These are phyloP conservation scores for Aethionema arabicum DNA, from an alignment of 345 rosid species.

Conservation along the genomic window DNA sequence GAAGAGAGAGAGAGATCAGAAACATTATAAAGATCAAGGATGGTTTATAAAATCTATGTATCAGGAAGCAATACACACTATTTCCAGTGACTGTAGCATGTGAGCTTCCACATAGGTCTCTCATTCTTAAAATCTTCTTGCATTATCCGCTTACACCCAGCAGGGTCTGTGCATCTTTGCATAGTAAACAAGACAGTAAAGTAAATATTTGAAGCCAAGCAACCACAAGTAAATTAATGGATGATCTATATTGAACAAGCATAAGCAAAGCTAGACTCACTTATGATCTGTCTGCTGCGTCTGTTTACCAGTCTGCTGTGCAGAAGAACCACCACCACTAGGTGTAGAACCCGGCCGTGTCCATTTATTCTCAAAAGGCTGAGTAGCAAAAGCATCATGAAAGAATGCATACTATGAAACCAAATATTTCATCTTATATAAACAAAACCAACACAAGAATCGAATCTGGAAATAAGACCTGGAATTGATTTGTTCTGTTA, in stretches of 20 bases:
- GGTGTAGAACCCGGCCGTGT: constrained; percentile 47
- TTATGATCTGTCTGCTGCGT: constrained; percentile 56
- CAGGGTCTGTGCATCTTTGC: constrained; percentile 80
- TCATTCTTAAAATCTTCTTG: constrained; percentile 74
- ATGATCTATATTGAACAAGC: constrained; percentile 5
- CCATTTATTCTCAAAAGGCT: constrained; percentile 86
- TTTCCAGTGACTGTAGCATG: constrained; percentile 82
- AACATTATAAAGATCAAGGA: constrained; percentile 13
- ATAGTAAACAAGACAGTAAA: constrained; percentile 10
- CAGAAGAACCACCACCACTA: constrained; percentile 40
- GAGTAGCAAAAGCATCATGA: constrained; percentile 28
- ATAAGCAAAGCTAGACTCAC: constrained; percentile 40
- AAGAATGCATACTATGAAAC: neutral
- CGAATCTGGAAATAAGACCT: constrained; percentile 43
- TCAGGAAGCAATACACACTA: constrained; percentile 44
- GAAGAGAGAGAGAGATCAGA: constrained; percentile 13
- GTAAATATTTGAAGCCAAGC: constrained; percentile 13
- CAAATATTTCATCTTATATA: constrained; percentile 10
- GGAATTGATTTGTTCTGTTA: constrained; percentile 53
- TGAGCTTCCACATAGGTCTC: constrained; percentile 88
- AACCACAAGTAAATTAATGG: too few species aligned
- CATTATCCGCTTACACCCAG: constrained; percentile 61
- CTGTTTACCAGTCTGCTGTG: constrained; percentile 52
- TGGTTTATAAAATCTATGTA: constrained; percentile 1
- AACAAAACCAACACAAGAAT: neutral